These are phyloP conservation scores for Arthrobotrys entomopaga DNA, from an alignment of 2,329 filamentous ascomycete species.

Conservation along the genomic window DNA sequence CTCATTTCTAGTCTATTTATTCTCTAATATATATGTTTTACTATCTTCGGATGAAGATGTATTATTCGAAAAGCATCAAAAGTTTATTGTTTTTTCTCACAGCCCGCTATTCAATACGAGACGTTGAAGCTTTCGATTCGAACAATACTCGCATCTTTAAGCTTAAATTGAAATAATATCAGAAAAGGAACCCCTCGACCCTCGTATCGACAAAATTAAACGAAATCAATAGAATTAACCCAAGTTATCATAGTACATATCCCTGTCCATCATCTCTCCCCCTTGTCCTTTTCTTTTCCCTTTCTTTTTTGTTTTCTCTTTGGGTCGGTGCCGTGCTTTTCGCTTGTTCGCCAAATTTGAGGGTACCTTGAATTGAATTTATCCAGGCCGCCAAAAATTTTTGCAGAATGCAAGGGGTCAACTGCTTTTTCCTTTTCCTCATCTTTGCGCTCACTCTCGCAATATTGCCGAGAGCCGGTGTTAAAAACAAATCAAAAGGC, in stretches of 20 bases:
- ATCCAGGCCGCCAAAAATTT: conserved; percentile 44
- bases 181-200: neutral
- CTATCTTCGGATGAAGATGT: too few species aligned
- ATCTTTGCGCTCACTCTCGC: too few species aligned
- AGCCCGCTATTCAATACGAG: too few species aligned
- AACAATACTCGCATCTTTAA: conserved; percentile 31
- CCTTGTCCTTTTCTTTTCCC: conserved; percentile 14
- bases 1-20: neutral
- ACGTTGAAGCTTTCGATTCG: too few species aligned
- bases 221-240: conserved; percentile 39
- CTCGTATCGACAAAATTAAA: conserved; percentile 53
- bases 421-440: too few species aligned
- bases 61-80: too few species aligned
- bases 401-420: conserved; percentile 30
- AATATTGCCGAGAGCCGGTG: too few species aligned
- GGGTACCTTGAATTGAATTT: conserved; percentile 43
- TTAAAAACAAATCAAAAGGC: too few species aligned
- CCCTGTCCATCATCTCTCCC: neutral
- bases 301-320: neutral
- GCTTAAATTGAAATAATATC: conserved; percentile 33
- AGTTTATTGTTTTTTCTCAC: too few species aligned
- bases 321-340: conserved; percentile 6
- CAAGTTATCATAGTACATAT: conserved; percentile 27
- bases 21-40: too few species aligned
- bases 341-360: conserved; percentile 44